These are phyloP conservation scores for Hortaea sp. DNA, from an alignment of 2,329 filamentous ascomycete species.

Conservation along the genomic window DNA sequence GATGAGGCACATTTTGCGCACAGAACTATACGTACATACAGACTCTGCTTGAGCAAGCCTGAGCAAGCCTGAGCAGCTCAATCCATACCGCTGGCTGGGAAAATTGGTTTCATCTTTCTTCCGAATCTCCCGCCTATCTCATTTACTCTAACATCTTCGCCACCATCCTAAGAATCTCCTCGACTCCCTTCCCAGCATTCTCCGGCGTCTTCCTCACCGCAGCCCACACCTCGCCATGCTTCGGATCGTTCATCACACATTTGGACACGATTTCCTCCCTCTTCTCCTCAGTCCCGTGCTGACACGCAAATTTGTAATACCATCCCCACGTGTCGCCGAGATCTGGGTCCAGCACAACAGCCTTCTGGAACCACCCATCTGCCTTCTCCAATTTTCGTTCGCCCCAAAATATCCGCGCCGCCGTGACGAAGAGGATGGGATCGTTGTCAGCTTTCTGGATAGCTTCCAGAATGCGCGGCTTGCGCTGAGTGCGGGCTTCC, in stretches of 20 bases:
- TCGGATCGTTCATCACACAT: conserved; percentile 72
- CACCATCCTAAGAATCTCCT: conserved; percentile 76
- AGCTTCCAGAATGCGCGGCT: conserved; percentile 81
- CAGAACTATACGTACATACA: too few relatives aligned
- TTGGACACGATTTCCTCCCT: conserved; percentile 71
- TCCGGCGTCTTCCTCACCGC: conserved; percentile 71
- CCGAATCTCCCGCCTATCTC: neutral
- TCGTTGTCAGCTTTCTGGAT: conserved; percentile 97
- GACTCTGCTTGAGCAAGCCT: too few relatives aligned
- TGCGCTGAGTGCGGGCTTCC: conserved; percentile 82
- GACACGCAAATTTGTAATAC: conserved; percentile 87
- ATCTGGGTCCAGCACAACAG: conserved; percentile 77
- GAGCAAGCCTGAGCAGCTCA: too few relatives aligned
- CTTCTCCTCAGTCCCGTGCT: conserved; percentile 95
- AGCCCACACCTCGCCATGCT: conserved; percentile 91
- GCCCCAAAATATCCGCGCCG: conserved; percentile 91
- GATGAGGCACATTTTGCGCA: too few relatives aligned
- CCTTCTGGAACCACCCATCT: conserved; percentile 95
- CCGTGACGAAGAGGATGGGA: conserved; percentile 76
- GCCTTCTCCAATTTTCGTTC: conserved; percentile 90
- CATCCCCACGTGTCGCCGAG: conserved; percentile 92
- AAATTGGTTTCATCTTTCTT: too few relatives aligned
- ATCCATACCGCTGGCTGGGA: too few relatives aligned
- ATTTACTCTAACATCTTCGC: conserved; percentile 44
- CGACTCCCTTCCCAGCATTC: conserved; percentile 63